Evolutionary conservation across 495 filamentous ascomycete genomes (phyloP).

Genomic region (Podospora pseudocomata): DNA sequence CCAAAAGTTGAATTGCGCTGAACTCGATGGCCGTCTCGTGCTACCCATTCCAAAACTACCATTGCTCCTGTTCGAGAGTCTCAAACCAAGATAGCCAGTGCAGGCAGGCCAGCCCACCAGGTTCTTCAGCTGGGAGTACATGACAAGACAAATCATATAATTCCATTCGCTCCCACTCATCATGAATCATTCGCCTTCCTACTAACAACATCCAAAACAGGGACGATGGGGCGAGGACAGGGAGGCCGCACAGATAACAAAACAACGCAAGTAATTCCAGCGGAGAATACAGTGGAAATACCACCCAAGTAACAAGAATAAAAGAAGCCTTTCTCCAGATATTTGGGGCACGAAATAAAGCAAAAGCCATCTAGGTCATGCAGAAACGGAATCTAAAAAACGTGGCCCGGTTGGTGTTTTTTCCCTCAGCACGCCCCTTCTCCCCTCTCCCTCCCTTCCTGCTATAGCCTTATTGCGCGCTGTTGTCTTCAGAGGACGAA

Average conservation of each 20-base stretch:
- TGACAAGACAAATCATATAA: neutral
- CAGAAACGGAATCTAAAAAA: constrained; percentile 46
- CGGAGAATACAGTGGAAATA: constrained; percentile 30
- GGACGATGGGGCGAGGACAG: constrained; percentile 32
- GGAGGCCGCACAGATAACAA: constrained; percentile 32
- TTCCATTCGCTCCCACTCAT: neutral
- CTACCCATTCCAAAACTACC: neutral
- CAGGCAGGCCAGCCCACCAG: too few relatives aligned
- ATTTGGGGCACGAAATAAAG: constrained; percentile 29
- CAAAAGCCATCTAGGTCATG: constrained; percentile 45
- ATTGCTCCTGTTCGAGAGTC: neutral
- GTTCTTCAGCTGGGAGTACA: neutral
- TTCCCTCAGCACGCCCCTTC: constrained; percentile 24
- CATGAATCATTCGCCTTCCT: neutral
- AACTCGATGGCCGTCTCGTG: neutral
- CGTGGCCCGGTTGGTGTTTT: constrained; percentile 20
- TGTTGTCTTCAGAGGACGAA: constrained; percentile 18
- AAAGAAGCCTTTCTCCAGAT: constrained; percentile 32
- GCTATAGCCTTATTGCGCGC: constrained; percentile 22
- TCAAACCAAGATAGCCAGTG: too few relatives aligned
- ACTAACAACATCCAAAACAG: constrained; percentile 18
- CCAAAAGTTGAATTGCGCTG: too few relatives aligned
- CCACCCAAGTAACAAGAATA: constrained; percentile 35
- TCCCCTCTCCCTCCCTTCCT: constrained; percentile 14
- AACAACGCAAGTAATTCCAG: constrained; percentile 25